These are phyloP conservation scores for Pseudogymnoascus verrucosus DNA, from an alignment of 2,329 filamentous ascomycete species.

Conservation along the genomic window DNA sequence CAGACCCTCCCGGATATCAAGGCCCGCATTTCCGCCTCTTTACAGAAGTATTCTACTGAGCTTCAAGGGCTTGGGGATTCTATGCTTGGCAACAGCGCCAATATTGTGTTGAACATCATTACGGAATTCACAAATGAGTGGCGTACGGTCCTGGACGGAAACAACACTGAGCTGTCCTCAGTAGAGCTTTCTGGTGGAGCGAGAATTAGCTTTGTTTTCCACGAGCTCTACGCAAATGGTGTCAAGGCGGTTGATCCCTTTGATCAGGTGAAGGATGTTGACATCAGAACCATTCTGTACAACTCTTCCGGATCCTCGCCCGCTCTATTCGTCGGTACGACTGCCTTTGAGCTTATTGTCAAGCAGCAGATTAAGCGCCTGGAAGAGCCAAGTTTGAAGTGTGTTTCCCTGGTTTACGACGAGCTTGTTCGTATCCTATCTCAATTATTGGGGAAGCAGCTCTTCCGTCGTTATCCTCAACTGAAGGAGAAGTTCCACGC, in stretches of 20 bases:
- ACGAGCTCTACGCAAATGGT: constrained; percentile 95
- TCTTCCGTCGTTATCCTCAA: constrained; percentile 87
- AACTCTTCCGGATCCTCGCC: constrained; percentile 99
- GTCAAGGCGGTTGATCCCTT: constrained; percentile 97
- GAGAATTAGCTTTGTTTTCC: constrained; percentile 98
- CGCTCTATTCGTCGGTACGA: constrained; percentile 92
- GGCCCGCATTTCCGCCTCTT: constrained; percentile 83
- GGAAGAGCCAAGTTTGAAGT: constrained; percentile 95
- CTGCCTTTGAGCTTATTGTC: constrained; percentile 96
- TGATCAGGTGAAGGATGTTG: constrained; percentile 92
- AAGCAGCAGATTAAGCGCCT: constrained; percentile 97
- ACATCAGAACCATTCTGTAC: constrained; percentile 94
- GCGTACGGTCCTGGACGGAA: constrained; percentile 89
- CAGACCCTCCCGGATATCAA: constrained; percentile 98
- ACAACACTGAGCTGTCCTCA: constrained; percentile 92
- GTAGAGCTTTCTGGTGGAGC: constrained; percentile 92
- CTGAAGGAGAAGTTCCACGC: constrained; percentile 95
- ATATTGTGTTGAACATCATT: constrained; percentile 97
- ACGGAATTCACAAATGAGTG: constrained; percentile 98
- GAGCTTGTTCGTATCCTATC: constrained; percentile 92
- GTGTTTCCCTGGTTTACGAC: constrained; percentile 93
- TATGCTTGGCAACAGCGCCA: constrained; percentile 90
- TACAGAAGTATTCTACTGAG: constrained; percentile 85
- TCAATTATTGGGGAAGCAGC: constrained; percentile 77
- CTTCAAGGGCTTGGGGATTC: constrained; percentile 80